Evolutionary conservation across 225 moss, liverwort and hornwort species (phyloP).

Genomic region (Neckera pumila): DNA sequence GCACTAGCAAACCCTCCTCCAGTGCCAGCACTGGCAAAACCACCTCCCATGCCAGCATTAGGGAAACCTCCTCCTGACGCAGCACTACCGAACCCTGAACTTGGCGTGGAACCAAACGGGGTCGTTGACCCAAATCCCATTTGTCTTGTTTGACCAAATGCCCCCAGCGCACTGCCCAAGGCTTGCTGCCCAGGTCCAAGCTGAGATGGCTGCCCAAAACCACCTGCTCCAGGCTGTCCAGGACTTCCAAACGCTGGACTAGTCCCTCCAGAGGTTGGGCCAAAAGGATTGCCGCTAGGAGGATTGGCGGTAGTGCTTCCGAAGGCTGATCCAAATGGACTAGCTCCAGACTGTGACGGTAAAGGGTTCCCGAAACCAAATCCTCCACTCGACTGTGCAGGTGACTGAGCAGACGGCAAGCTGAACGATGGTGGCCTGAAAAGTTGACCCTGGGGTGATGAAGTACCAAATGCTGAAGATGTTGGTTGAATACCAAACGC

Average conservation of each 20-base stretch:
- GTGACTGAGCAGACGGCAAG: slow-evolving; percentile 76
- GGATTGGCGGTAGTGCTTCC: slow-evolving; percentile 38
- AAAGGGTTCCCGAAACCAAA: slow-evolving; percentile 29
- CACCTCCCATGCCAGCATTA: slow-evolving; percentile 46
- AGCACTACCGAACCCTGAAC: slow-evolving; percentile 59
- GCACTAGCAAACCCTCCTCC: slow-evolving; percentile 69
- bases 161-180: slow-evolving; percentile 85
- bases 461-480: slow-evolving; percentile 23
- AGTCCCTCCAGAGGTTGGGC: slow-evolving; percentile 35
- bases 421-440: slow-evolving; percentile 90
- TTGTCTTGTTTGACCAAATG: slow-evolving; percentile 95
- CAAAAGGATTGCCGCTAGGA: slow-evolving; percentile 40
- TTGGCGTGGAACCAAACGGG: slow-evolving; percentile 45
- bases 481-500: slow-evolving; percentile 7
- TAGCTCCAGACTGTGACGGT: slow-evolving; percentile 26
- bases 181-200: slow-evolving; percentile 92
- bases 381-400: slow-evolving; percentile 39
- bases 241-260: slow-evolving; percentile 66
- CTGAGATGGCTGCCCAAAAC: slow-evolving; percentile 94
- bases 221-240: slow-evolving; percentile 50
- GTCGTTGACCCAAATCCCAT: slow-evolving; percentile 72
- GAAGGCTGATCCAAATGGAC: slow-evolving; percentile 65
- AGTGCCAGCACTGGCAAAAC: slow-evolving; percentile 45
- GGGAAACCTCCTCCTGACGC: slow-evolving; percentile 56
- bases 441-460: slow-evolving; percentile 59